Evolutionary conservation across 1,284 basidiomycete genomes (phyloP).

Genomic region (Earliella scabrosa): DNA sequence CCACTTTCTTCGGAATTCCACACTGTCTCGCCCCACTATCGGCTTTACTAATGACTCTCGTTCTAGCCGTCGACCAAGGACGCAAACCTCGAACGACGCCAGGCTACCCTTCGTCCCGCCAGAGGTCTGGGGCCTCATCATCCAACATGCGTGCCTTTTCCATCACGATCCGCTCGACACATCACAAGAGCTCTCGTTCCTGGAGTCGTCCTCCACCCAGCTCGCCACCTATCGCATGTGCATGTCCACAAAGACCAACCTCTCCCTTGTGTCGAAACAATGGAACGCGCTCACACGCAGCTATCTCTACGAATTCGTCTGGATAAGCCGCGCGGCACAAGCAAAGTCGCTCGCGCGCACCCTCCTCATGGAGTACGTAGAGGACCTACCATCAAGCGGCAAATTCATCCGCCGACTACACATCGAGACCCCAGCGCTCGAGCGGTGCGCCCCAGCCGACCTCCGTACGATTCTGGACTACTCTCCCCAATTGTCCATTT

Average conservation of each 20-base stretch:
- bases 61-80: constrained; percentile 15
- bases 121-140: constrained; percentile 64
- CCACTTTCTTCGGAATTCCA: neutral
- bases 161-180: constrained; percentile 50
- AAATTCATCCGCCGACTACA: constrained; percentile 64
- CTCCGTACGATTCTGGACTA: constrained; percentile 68
- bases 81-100: constrained; percentile 1
- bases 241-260: constrained; percentile 52
- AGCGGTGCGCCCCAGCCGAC: constrained; percentile 68
- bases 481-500: constrained; percentile 60
- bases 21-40: neutral
- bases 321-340: constrained; percentile 63
- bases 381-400: constrained; percentile 46
- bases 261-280: constrained; percentile 57
- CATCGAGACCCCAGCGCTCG: constrained; percentile 68
- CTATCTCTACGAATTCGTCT: constrained; percentile 67
- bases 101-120: constrained; percentile 50
- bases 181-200: constrained; percentile 52
- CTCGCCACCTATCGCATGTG: constrained; percentile 48
- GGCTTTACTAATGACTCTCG: neutral
- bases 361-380: constrained; percentile 51
- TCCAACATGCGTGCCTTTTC: constrained; percentile 53
- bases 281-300: constrained; percentile 60
- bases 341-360: constrained; percentile 60
- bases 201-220: constrained; percentile 46